phyloP scores from a whole-genome alignment of 2,329 filamentous ascomycete species.

The Apiospora hydei region DNA sequence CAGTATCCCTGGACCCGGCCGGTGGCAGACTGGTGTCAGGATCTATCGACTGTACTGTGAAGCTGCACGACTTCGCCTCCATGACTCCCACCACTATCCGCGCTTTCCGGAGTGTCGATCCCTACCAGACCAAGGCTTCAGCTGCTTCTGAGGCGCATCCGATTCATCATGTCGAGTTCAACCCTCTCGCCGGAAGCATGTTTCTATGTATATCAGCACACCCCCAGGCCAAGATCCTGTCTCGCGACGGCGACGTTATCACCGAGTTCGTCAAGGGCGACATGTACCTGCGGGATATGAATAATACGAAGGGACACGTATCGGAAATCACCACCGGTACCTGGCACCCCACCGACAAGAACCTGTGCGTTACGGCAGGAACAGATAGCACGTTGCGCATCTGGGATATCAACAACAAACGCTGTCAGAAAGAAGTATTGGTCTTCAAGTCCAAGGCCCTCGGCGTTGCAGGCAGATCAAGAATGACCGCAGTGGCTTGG shows the following conservation, averaged over 20 bases:
- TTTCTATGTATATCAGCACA: slow-evolving; percentile 90
- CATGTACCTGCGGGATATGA: slow-evolving; percentile 97
- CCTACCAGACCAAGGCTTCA: slow-evolving; percentile 76
- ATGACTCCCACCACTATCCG: slow-evolving; percentile 95
- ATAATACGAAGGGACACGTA: slow-evolving; percentile 96
- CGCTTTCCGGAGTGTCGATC: slow-evolving; percentile 92
- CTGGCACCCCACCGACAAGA: slow-evolving; percentile 89
- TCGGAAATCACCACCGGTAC: slow-evolving; percentile 88
- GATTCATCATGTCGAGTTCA: slow-evolving; percentile 87
- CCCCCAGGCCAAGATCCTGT: slow-evolving; percentile 88
- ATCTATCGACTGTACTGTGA: slow-evolving; percentile 88
- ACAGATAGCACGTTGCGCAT: slow-evolving; percentile 96
- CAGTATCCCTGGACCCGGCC: slow-evolving; percentile 82
- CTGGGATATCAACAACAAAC: slow-evolving; percentile 94
- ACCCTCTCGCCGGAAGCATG: slow-evolving; percentile 77
- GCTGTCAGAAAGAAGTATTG: slow-evolving; percentile 90
- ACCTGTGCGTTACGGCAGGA: slow-evolving; percentile 87
- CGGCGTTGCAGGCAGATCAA: slow-evolving; percentile 86
- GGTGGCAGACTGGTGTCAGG: slow-evolving; percentile 88
- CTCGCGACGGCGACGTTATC: slow-evolving; percentile 84
- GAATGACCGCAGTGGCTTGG: slow-evolving; percentile 95
- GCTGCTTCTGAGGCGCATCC: slow-evolving; percentile 83
- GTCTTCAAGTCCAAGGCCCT: slow-evolving; percentile 94
- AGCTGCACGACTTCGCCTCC: slow-evolving; percentile 92
- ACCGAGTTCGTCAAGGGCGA: slow-evolving; percentile 96